Conservation (phyloP, 805 yeast genomes). For the Cyberlindnera mycetangii region DNA sequence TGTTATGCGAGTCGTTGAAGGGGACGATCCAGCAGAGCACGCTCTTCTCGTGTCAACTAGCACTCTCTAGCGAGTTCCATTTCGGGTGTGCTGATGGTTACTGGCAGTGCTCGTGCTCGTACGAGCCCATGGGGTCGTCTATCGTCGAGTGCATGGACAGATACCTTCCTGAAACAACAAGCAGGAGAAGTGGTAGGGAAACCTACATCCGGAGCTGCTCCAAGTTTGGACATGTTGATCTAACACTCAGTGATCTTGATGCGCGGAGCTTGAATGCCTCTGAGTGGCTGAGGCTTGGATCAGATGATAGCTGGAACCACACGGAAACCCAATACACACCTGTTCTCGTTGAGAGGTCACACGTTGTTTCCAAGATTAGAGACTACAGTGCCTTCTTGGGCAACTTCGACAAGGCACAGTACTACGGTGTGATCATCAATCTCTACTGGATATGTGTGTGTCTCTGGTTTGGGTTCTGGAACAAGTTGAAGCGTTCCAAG, state of each 20-base stretch:
- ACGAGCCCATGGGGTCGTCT: conserved; percentile 22
- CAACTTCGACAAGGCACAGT: conserved; percentile 24
- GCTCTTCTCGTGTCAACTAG: conserved; percentile 25
- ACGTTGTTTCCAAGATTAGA: conserved; percentile 13
- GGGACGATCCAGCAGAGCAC: conserved; percentile 26
- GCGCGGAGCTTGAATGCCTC: conserved; percentile 15
- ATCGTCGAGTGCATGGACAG: conserved; percentile 21
- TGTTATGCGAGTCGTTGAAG: conserved; percentile 15
- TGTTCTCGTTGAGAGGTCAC: conserved; percentile 10
- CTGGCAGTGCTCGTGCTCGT: conserved; percentile 21
- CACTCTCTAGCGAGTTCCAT: conserved; percentile 12
- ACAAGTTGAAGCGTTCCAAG: conserved; percentile 15
- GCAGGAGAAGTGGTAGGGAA: conserved; percentile 9
- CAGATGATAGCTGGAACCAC: conserved; percentile 13
- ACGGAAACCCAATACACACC: conserved; percentile 16
- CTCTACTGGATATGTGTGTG: conserved; percentile 20
- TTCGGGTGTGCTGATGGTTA: conserved; percentile 19
- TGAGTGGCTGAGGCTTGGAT: conserved; percentile 1
- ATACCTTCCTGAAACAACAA: conserved; percentile 15
- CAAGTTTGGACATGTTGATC: conserved; percentile 1
- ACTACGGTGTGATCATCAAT: conserved; percentile 21
- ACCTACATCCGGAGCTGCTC: conserved; percentile 9
- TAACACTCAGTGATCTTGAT: conserved; percentile 12
- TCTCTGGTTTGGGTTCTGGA: conserved; percentile 21
- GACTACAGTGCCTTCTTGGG: conserved; percentile 28